Percentiles rank a stretch among this genome's conserved stretches.
phyloP scores from a whole-genome alignment of 2,329 filamentous ascomycete genomes.

The Kalaharituber pfeilii region DNA sequence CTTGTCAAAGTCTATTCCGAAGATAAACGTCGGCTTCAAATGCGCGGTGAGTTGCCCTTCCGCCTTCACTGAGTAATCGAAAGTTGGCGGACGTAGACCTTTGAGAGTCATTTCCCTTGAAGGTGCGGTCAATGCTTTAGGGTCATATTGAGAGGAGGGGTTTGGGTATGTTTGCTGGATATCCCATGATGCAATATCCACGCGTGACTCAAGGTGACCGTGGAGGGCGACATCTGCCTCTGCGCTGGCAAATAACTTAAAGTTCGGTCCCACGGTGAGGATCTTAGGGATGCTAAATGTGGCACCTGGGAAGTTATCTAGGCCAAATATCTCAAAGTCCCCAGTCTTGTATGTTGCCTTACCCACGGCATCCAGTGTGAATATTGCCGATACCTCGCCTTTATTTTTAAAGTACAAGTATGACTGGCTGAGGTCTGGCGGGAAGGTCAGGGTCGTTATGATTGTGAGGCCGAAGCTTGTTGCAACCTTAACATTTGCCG shows the following conservation, averaged over 20 bases:
- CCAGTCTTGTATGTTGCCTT: background rate
- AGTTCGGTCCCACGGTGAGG: constrained; percentile 23
- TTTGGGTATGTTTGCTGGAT: constrained; percentile 8
- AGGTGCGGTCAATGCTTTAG: no score
- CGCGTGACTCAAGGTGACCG: no score
- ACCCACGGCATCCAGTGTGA: background rate
- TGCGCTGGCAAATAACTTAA: constrained; percentile 1
- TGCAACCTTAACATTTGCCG: constrained; percentile 18
- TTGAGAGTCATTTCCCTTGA: background rate
- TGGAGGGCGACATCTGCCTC: constrained; percentile 5
- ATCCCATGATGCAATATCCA: constrained; percentile 9
- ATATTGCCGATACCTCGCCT: background rate
- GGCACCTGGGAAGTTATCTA: constrained; percentile 17
- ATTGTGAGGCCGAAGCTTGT: constrained; percentile 25
- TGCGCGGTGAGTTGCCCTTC: constrained; percentile 14
- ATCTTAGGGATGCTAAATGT: constrained; percentile 22
- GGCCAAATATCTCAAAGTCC: background rate
- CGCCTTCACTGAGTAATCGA: constrained; percentile 19
- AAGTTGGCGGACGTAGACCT: constrained; percentile 13
- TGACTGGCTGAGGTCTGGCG: background rate
- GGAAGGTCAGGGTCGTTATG: constrained; percentile 6
- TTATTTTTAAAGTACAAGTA: background rate
- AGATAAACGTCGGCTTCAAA: constrained; percentile 17
- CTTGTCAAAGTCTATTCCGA: constrained; percentile 19
- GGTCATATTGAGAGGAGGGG: no score